Evolutionary conservation across 495 filamentous ascomycete genomes (phyloP).

Genomic region (Penicillium chermesinum): DNA sequence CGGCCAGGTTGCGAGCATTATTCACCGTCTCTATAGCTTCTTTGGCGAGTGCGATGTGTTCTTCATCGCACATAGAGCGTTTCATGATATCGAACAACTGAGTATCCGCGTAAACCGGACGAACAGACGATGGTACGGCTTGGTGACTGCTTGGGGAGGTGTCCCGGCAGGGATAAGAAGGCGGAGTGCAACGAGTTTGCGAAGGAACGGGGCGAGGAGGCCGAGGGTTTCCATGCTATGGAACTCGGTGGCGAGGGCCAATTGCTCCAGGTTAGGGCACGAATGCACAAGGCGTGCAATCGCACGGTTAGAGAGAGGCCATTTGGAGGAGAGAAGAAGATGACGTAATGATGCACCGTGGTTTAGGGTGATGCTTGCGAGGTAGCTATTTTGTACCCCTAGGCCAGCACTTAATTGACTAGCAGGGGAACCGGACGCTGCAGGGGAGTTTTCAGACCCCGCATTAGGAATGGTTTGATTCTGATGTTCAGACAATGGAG

Average conservation of each 20-base stretch:
- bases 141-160: slow-evolving; percentile 6
- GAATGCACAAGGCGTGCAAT: slow-evolving; percentile 47
- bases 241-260: slow-evolving; percentile 45
- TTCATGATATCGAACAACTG: slow-evolving; percentile 1
- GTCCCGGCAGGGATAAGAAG: slow-evolving; percentile 36
- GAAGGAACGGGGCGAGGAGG: slow-evolving; percentile 45
- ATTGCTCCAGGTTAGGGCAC: slow-evolving; percentile 56
- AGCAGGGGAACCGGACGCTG: slow-evolving; percentile 21
- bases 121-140: not conserved
- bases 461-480: slow-evolving; percentile 2
- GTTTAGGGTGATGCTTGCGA: slow-evolving; percentile 39
- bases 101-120: not conserved
- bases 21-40: slow-evolving; percentile 9
- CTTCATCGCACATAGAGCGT: not conserved
- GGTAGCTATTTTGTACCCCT: slow-evolving; percentile 40
- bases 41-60: not conserved
- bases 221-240: slow-evolving; percentile 39
- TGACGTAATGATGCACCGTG: slow-evolving; percentile 51
- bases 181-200: slow-evolving; percentile 39
- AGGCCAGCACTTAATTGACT: slow-evolving; percentile 19
- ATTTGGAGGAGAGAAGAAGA: slow-evolving; percentile 53
- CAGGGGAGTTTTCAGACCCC: slow-evolving; percentile 18
- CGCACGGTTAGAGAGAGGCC: slow-evolving; percentile 45
- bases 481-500: slow-evolving; percentile 21
- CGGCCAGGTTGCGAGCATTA: slow-evolving; percentile 23